A percentile compares a stretch with the other conserved stretches of the same genome.
Conservation (phyloP, 2,329 filamentous ascomycete species). For the Botrytis paeoniae region DNA sequence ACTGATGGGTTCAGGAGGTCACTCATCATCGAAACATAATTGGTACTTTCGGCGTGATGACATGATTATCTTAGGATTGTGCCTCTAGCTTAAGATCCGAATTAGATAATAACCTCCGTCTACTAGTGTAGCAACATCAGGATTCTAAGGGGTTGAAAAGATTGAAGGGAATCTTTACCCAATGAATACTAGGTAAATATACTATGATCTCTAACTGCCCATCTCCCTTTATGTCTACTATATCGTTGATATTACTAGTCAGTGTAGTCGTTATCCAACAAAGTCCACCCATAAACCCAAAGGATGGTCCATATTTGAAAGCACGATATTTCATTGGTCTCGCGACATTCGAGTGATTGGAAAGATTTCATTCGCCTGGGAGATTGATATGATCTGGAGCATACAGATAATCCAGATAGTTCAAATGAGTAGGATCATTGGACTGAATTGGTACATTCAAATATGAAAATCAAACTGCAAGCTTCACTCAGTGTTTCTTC, state of each 20-base stretch:
- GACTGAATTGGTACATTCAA: not conserved
- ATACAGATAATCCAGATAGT: not conserved
- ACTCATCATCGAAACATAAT: constrained; percentile 3
- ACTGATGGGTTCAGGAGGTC: not conserved
- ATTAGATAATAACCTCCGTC: constrained; percentile 3
- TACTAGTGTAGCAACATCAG: not conserved
- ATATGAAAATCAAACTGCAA: not conserved
- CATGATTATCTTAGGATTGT: not conserved
- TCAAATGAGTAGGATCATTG: not conserved
- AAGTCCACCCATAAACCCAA: not conserved
- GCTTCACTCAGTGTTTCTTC: not conserved
- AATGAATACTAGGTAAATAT: not conserved
- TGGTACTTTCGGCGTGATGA: not conserved
- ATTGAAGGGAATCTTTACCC: not conserved
- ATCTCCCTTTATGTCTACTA: not conserved
- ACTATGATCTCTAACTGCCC: not conserved
- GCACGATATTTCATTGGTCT: not conserved
- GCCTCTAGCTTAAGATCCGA: not conserved
- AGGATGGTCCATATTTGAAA: not conserved
- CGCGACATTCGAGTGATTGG: not conserved
- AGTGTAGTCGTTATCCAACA: not conserved
- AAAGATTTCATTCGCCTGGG: not conserved
- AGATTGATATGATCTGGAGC: not conserved
- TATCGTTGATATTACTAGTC: not conserved
- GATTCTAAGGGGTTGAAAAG: not conserved